phyloP scores from a whole-genome alignment of 176 grass and related monocot species.

The Oryza australiensis region DNA sequence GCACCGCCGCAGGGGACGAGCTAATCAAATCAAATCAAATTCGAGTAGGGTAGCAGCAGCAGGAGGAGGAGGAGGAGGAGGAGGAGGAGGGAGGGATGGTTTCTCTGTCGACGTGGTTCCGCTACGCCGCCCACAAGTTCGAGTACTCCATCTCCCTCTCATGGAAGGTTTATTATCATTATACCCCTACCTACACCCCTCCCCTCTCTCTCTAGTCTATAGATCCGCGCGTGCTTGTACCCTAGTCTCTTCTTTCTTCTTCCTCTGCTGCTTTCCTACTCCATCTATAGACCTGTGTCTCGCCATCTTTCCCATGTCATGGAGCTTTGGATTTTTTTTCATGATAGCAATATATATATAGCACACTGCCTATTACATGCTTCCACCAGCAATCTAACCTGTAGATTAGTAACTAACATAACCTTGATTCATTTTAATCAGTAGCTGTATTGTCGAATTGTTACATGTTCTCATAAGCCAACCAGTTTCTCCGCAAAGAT shows the following conservation, averaged over 20 bases:
- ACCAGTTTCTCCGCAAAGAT: neutral
- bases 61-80: neutral
- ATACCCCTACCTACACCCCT: too few relatives aligned
- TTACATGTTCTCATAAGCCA: neutral
- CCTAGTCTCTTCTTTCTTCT: neutral
- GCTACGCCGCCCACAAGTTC: constrained; percentile 85
- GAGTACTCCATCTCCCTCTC: constrained; percentile 81
- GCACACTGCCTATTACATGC: too few relatives aligned
- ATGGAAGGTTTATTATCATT: constrained; percentile 88
- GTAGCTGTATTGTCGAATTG: neutral
- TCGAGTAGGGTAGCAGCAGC: neutral
- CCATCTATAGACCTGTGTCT: too few relatives aligned
- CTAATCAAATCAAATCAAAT: too few relatives aligned
- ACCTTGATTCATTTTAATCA: neutral
- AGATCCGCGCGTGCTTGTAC: neutral
- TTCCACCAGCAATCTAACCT: neutral
- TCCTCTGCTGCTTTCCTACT: too few relatives aligned
- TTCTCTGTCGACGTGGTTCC: constrained; percentile 81
- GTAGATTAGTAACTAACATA: neutral
- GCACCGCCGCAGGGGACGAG: too few relatives aligned
- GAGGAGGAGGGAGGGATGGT: constrained; percentile 53
- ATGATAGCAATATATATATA: too few relatives aligned
- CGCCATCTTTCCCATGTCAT: neutral
- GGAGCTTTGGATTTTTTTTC: too few relatives aligned
- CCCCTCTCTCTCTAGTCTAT: neutral